phyloP scores from a whole-genome alignment of 164 flowering plant species.

The Tetracentron sinense region DNA sequence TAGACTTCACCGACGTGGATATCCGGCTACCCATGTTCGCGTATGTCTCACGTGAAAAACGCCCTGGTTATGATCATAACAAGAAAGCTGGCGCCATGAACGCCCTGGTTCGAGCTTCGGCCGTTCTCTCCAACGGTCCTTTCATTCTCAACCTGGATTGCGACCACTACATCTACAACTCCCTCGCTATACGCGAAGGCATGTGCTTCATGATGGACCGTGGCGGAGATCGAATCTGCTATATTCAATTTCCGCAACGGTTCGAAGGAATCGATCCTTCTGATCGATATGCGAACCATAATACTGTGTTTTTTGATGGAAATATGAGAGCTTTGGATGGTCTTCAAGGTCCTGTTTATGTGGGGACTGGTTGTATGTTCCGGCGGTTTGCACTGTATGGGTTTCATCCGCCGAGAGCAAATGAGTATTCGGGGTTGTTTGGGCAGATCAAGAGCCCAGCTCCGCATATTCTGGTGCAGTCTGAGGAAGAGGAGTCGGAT shows the following conservation, averaged over 20 bases:
- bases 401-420: slow-evolving; percentile 72
- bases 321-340: slow-evolving; percentile 91
- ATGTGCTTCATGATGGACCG: slow-evolving; percentile 51
- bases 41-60: slow-evolving; percentile 41
- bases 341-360: slow-evolving; percentile 88
- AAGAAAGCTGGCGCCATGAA: slow-evolving; percentile 54
- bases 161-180: slow-evolving; percentile 45
- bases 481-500: slow-evolving; percentile 39
- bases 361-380: slow-evolving; percentile 92
- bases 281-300: slow-evolving; percentile 46
- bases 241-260: slow-evolving; percentile 59
- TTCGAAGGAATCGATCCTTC: slow-evolving; percentile 50
- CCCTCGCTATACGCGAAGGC: slow-evolving; percentile 35
- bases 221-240: slow-evolving; percentile 58
- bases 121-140: slow-evolving; percentile 45
- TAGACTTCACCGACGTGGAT: slow-evolving; percentile 28
- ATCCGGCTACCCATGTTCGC: slow-evolving; percentile 42
- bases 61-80: slow-evolving; percentile 44
- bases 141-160: slow-evolving; percentile 48
- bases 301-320: slow-evolving; percentile 48
- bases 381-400: slow-evolving; percentile 80
- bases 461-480: slow-evolving; percentile 5
- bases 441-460: slow-evolving; percentile 51
- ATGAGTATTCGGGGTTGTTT: slow-evolving; percentile 53
- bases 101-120: slow-evolving; percentile 42